phyloP scores from a whole-genome alignment of 2,329 filamentous ascomycete species.

The Pseudodiploospora longispora region DNA sequence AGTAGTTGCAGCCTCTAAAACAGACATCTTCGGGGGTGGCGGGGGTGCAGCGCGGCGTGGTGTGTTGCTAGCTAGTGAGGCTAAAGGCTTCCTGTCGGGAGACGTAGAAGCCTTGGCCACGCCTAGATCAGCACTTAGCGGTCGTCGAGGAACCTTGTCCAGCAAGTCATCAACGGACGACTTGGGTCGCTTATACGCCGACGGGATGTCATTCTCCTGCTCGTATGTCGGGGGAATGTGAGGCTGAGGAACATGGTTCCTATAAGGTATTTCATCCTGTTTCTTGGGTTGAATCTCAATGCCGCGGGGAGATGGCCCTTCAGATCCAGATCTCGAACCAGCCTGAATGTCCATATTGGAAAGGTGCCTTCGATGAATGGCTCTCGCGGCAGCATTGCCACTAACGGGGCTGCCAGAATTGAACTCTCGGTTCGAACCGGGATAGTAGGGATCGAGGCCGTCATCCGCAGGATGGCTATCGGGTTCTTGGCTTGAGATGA shows the following conservation, averaged over 20 bases:
- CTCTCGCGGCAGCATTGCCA: constrained; percentile 35
- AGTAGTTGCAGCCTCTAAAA: constrained; percentile 83
- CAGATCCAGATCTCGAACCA: constrained; percentile 14
- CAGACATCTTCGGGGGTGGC: constrained; percentile 92
- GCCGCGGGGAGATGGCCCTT: constrained; percentile 22
- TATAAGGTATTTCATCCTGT: constrained; percentile 39
- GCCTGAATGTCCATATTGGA: constrained; percentile 28
- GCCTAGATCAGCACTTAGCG: constrained; percentile 36
- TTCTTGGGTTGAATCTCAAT: constrained; percentile 21
- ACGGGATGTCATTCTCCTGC: constrained; percentile 76
- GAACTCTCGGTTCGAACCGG: constrained; percentile 36
- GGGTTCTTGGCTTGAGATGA: constrained; percentile 32
- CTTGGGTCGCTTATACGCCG: constrained; percentile 58
- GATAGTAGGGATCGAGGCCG: constrained; percentile 34
- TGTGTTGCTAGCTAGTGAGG: constrained; percentile 54
- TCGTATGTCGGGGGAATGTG: constrained; percentile 59
- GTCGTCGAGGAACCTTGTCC: constrained; percentile 48
- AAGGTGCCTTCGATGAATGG: constrained; percentile 31
- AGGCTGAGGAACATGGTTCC: constrained; percentile 30
- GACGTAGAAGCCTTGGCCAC: constrained; percentile 30
- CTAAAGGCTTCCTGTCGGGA: constrained; percentile 49
- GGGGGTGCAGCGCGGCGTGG: constrained; percentile 70
- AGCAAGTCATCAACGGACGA: constrained; percentile 43
- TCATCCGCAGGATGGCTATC: constrained; percentile 33
- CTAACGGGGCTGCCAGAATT: constrained; percentile 54